Evolutionary conservation across 2,329 filamentous ascomycete genomes (phyloP), one percentile per base, ranked within the genome.

Genomic region (Herpomyces periplanetae): DNA sequence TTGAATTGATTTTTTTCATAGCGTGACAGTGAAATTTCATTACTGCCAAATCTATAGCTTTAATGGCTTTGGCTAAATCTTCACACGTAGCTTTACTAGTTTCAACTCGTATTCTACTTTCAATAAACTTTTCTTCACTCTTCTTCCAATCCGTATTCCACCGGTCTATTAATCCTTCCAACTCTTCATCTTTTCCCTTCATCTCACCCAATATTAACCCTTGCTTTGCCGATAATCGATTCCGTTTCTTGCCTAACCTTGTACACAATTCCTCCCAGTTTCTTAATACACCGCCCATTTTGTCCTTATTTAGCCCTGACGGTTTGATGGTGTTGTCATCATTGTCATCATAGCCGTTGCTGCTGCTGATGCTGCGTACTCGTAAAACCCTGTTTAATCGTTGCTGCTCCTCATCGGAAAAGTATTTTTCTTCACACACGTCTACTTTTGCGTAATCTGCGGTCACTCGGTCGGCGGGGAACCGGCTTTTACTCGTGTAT

Each of bases 1-100:
- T 88, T 22, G 58, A 53, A 39, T 96, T 96, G 36, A 96, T 75
- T 36, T 96, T 73, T 29, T 80, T 66, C 80, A 96, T 96, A 45
- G 96, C 96, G 34, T 87, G 44, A 12, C 61, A 52, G 42, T 96
- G 80, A 34, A 75, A 96, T 31, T 66, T 68, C 68, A 96, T 88
- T 32, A 96, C 84, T 17, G 80, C 84, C 33, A 80, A 69, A 43
- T 91, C 75, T 6, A 96, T 50, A 4, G 80, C 80, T 5, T 54
- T 49, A 16, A 56, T 50, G 34, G 85, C 91, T 15, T 66, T 62
- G 4, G 51, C 62, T 13, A 96, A 45, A 34, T 96, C 80, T 22
- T 85, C 69, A 21, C 87, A 66, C 2, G 71, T 75, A 3, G 73
- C 75, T 37, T 73, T 84, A 18, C 69, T 88, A 1, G 73, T 84